phyloP scores from a whole-genome alignment of 768 basidiomycete genomes.

The Auriscalpium vulgare region DNA sequence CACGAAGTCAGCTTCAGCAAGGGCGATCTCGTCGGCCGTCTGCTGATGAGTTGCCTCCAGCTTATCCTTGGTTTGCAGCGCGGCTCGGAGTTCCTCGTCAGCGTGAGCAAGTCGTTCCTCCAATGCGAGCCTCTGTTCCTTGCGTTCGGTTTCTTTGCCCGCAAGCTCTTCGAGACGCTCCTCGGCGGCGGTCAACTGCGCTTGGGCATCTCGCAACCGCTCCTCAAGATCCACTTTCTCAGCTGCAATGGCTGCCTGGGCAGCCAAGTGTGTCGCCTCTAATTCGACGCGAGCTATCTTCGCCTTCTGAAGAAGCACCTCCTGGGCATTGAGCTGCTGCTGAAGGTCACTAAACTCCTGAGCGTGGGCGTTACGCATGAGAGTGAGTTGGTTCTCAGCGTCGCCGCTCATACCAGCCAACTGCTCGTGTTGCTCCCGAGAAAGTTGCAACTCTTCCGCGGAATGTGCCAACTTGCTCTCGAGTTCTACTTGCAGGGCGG shows the following conservation, averaged over 20 bases:
- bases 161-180: slow-evolving; percentile 1
- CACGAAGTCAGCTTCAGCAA: not conserved
- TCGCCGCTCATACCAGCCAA: not conserved
- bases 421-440: slow-evolving; percentile 6
- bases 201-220: slow-evolving; percentile 1
- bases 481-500: slow-evolving; percentile 1
- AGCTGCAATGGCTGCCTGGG: slow-evolving; percentile 11
- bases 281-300: slow-evolving; percentile 14
- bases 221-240: slow-evolving; percentile 9
- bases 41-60: slow-evolving; percentile 4
- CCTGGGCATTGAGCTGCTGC: slow-evolving; percentile 13
- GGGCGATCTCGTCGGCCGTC: not conserved
- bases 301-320: slow-evolving; percentile 13
- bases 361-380: slow-evolving; percentile 6
- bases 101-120: slow-evolving; percentile 3
- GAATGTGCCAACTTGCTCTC: slow-evolving; percentile 15
- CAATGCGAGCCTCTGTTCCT: not conserved
- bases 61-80: slow-evolving; percentile 3
- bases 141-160: not conserved
- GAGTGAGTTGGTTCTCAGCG: slow-evolving; percentile 4
- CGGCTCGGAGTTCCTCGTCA: slow-evolving; percentile 2
- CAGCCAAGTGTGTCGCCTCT: slow-evolving; percentile 27
- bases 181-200: slow-evolving; percentile 1
- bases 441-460: slow-evolving; percentile 14
- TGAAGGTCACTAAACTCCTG: slow-evolving; percentile 17